Conservation (phyloP, 1,139 yeast species). For the Pichia norvegensis region DNA sequence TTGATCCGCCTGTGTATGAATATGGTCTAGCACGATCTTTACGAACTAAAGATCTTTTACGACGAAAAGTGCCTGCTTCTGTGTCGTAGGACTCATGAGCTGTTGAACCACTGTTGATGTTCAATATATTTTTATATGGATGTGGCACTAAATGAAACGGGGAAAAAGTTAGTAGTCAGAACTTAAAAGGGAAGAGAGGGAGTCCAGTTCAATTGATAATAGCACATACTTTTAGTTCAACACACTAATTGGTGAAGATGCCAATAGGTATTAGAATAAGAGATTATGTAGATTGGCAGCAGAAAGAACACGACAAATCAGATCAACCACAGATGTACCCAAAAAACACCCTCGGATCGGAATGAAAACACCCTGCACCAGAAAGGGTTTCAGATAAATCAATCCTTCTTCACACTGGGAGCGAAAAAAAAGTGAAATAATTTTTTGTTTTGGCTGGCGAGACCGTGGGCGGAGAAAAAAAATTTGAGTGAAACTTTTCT, state of each 20-base stretch:
- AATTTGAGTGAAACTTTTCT: no score
- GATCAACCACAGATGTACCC: neutral
- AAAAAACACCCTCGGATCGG: no score
- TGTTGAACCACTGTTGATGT: neutral
- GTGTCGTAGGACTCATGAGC: conserved; percentile 29
- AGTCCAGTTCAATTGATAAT: no score
- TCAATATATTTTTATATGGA: conserved; percentile 8
- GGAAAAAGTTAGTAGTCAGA: conserved; percentile 2
- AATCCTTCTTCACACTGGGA: neutral
- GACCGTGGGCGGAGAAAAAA: neutral
- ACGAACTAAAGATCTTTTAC: conserved; percentile 43
- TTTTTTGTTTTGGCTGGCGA: neutral
- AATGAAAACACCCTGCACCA: no score
- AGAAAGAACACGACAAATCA: neutral
- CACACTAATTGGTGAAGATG: no score
- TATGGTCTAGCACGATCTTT: conserved; percentile 37
- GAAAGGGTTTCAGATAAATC: neutral
- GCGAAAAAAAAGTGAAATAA: neutral
- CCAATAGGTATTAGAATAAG: no score
- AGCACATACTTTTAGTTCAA: no score
- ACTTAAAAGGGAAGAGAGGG: neutral
- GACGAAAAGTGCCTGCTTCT: conserved; percentile 38
- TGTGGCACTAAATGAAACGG: conserved; percentile 8
- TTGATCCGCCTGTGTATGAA: conserved; percentile 9
- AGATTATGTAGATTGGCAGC: no score